Evolutionary conservation across 2,329 filamentous ascomycete species (phyloP).

Genomic region (Huntiella savannae): DNA sequence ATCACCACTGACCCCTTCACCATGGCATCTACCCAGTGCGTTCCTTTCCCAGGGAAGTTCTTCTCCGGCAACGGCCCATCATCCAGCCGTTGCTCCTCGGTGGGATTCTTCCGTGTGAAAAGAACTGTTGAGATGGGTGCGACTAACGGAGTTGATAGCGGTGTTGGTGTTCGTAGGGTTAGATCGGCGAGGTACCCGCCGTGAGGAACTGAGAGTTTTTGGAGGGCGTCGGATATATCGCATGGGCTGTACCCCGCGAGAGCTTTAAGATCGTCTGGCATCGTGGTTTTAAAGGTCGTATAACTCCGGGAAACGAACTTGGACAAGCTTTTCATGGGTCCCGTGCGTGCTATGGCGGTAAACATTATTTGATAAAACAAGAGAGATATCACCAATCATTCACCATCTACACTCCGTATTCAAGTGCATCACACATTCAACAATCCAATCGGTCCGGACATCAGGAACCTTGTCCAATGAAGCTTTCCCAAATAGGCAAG

Average conservation of each 20-base stretch:
- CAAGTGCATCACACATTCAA: too few relatives aligned
- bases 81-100: constrained; percentile 1
- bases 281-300: neutral
- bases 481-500: too few relatives aligned
- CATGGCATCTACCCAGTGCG: constrained; percentile 51
- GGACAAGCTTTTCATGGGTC: too few relatives aligned
- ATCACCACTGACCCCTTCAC: constrained; percentile 42
- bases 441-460: too few relatives aligned
- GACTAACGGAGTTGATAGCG: neutral
- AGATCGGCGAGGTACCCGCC: constrained; percentile 49
- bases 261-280: neutral
- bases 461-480: too few relatives aligned
- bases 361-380: neutral
- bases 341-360: neutral
- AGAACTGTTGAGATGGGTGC: constrained; percentile 41
- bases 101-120: constrained; percentile 40
- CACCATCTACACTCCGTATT: too few relatives aligned
- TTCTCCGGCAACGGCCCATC: constrained; percentile 14
- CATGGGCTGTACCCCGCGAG: constrained; percentile 26
- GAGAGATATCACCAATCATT: neutral
- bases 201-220: constrained; percentile 46
- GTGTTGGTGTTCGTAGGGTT: constrained; percentile 15
- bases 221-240: constrained; percentile 53
- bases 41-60: constrained; percentile 34
- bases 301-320: neutral